Percentiles rank a stretch among this genome's conserved stretches.
Evolutionary conservation across 441 rosid genomes (phyloP).

Genomic region (Aquilaria agallochum): DNA sequence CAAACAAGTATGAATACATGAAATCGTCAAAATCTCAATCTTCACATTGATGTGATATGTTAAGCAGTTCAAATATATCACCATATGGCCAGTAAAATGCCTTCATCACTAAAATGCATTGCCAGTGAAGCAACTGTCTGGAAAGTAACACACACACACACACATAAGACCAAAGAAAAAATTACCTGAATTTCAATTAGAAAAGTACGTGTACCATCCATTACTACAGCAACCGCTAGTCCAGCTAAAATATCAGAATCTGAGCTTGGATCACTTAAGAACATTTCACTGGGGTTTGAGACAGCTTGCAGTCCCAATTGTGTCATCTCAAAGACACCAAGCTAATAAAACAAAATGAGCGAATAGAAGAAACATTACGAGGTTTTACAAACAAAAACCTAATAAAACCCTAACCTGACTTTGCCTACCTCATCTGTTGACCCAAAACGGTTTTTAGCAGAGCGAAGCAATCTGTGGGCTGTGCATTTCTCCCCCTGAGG

Average conservation of each 20-base stretch:
- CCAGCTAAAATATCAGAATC: constrained; percentile 87
- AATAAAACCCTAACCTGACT: no score
- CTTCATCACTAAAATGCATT: no score
- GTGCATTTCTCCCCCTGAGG: constrained; percentile 85
- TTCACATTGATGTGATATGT: no score
- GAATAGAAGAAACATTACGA: no score
- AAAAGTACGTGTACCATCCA: constrained; percentile 91
- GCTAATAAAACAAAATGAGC: constrained; percentile 41
- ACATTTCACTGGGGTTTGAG: constrained; percentile 84
- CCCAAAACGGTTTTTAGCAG: constrained; percentile 95
- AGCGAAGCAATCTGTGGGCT: constrained; percentile 85
- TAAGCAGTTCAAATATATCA: no score
- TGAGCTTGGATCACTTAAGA: constrained; percentile 63
- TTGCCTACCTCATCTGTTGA: constrained; percentile 81
- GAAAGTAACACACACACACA: no score
- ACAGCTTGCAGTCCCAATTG: constrained; percentile 74
- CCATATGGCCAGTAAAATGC: no score
- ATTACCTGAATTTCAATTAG: constrained; percentile 89
- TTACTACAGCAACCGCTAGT: constrained; percentile 81
- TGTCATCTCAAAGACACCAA: constrained; percentile 93
- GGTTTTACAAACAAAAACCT: no score
- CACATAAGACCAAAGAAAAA: not conserved
- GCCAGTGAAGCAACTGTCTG: no score
- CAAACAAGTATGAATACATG: no score
- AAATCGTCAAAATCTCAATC: no score